phyloP scores from a whole-genome alignment of 441 rosid species.

The Populus hybrid region DNA sequence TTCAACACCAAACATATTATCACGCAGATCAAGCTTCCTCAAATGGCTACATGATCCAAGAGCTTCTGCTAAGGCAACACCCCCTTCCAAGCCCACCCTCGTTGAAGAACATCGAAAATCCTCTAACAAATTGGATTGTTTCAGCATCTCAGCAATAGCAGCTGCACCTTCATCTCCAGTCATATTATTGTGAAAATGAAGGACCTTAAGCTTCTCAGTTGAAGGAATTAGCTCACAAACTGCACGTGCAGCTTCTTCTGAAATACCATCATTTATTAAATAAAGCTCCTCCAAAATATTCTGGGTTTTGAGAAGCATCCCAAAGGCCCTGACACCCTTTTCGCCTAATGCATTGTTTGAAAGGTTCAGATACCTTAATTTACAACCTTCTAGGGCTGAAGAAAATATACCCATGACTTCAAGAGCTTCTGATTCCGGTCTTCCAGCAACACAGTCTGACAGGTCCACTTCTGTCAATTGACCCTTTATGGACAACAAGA shows the following conservation, averaged over 20 bases:
- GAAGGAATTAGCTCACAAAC: conserved; percentile 81
- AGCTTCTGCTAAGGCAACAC: conserved; percentile 68
- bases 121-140: conserved; percentile 51
- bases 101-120: conserved; percentile 83
- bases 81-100: conserved; percentile 77
- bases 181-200: conserved; percentile 93
- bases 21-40: conserved; percentile 81
- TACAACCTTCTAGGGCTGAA: conserved; percentile 59
- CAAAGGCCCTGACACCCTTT: conserved; percentile 91
- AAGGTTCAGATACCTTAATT: conserved; percentile 68
- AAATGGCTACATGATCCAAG: conserved; percentile 52
- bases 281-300: conserved; percentile 65
- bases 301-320: conserved; percentile 66
- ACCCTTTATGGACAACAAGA: conserved; percentile 56
- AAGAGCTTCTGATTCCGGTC: conserved; percentile 88
- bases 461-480: conserved; percentile 81
- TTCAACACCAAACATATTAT: conserved; percentile 87
- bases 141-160: conserved; percentile 74
- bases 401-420: conserved; percentile 82
- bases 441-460: conserved; percentile 87
- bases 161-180: conserved; percentile 88
- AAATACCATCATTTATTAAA: conserved; percentile 85
- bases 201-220: conserved; percentile 64
- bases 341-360: conserved; percentile 93
- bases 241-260: conserved; percentile 86